Conservation (phyloP, 495 filamentous ascomycete species). For the Gamarada debralockiae region DNA sequence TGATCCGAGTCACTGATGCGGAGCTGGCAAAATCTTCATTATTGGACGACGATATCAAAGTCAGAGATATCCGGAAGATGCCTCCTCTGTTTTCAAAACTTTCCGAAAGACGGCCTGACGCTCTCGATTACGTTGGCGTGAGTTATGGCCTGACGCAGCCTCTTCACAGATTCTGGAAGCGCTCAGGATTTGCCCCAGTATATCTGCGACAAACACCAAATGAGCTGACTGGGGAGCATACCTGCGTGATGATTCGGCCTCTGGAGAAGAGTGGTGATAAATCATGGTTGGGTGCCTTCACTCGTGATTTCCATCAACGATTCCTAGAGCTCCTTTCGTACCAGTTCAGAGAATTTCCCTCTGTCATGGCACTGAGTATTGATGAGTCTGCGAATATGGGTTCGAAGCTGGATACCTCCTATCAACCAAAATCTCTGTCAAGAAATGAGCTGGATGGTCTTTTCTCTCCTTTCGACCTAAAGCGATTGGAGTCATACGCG, state of each 20-base stretch:
- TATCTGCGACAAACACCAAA: constrained; percentile 96
- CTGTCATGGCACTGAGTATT: constrained; percentile 78
- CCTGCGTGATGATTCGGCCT: constrained; percentile 92
- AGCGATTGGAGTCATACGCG: constrained; percentile 89
- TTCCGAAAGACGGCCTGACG: constrained; percentile 73
- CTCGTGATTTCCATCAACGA: constrained; percentile 87
- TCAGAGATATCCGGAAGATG: constrained; percentile 87
- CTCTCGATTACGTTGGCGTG: constrained; percentile 89
- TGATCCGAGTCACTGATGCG: constrained; percentile 77
- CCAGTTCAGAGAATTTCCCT: constrained; percentile 83
- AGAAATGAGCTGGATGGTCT: constrained; percentile 69
- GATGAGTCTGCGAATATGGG: constrained; percentile 79
- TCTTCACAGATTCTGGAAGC: constrained; percentile 97
- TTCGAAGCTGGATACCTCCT: constrained; percentile 52
- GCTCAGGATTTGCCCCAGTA: constrained; percentile 77
- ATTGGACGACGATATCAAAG: constrained; percentile 79
- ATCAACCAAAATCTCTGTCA: constrained; percentile 48
- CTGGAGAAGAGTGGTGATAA: constrained; percentile 61
- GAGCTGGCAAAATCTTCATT: constrained; percentile 77
- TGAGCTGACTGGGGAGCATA: constrained; percentile 94
- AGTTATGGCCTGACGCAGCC: constrained; percentile 86
- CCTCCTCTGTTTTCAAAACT: constrained; percentile 90
- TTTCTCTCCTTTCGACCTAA: constrained; percentile 89
- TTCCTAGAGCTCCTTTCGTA: constrained; percentile 87
- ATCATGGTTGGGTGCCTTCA: constrained; percentile 79